These are phyloP conservation scores for Nicotiana knightiana DNA, from an alignment of 257 asterid species.

Conservation along the genomic window DNA sequence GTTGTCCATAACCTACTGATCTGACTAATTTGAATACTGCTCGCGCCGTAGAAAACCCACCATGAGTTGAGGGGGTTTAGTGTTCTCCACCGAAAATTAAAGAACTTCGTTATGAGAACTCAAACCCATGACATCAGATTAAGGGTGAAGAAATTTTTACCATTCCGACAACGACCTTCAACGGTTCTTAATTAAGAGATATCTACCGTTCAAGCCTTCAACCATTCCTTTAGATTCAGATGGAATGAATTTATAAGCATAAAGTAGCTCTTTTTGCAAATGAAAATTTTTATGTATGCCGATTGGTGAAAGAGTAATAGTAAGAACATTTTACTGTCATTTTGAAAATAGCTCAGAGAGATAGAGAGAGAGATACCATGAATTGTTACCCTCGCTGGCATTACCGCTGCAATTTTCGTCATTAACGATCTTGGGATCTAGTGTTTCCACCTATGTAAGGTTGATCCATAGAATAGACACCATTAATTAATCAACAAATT, in stretches of 20 bases:
- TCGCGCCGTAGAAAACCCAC: neutral
- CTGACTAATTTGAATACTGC: neutral
- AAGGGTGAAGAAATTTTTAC: neutral
- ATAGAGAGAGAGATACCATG: constrained; percentile 40
- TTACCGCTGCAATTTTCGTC: constrained; percentile 55
- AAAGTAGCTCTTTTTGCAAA: neutral
- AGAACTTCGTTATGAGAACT: neutral
- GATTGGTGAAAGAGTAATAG: neutral
- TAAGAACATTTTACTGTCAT: neutral
- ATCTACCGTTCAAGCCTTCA: neutral
- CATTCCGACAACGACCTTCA: neutral
- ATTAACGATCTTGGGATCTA: constrained; percentile 50
- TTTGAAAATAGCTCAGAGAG: neutral
- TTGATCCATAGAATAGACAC: neutral
- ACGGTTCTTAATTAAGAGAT: too few relatives aligned
- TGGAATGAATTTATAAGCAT: neutral
- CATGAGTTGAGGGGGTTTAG: neutral
- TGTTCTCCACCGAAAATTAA: neutral
- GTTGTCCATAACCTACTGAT: neutral
- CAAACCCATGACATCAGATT: neutral
- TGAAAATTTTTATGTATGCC: neutral
- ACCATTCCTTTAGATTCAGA: neutral
- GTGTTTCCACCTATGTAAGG: constrained; percentile 37
- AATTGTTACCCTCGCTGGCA: constrained; percentile 47
- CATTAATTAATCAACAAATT: neutral